Evolutionary conservation across 257 asterid genomes (phyloP), one percentile per base, ranked within the genome.

Genomic region (Plectranthus barbatus): DNA sequence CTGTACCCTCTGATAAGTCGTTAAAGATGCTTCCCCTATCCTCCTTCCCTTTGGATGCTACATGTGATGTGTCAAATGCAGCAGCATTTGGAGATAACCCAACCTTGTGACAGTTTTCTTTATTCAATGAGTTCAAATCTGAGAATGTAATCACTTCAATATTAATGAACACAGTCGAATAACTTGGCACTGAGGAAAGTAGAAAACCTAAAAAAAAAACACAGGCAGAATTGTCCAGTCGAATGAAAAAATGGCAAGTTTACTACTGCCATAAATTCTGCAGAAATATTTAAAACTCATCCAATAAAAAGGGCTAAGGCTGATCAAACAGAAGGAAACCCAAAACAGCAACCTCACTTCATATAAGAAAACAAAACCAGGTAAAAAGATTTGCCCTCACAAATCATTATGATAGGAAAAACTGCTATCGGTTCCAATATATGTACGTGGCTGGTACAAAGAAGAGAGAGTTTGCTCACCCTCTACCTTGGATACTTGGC

Each of bases 31-130:
- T 60, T 6, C 56, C 61, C 73, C 82, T 87, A 59, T 79, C 92
- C 70, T 62, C 90, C n/a, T n/a, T n/a, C 54, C 71, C 76, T 77
- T 78, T 80, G 60, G 86, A 68, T 21, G 87, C 57, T 66, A 68
- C 72, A 56, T 18, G 75, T 36, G 85, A 69, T 44, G 88, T 88
- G 71, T 86, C 85, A 73, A 73, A 79, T 53, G 84, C 79, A 44
- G 91, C 67, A 63, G 88, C 94, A 77, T 81, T 77, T 61, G 94
- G 74, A 77, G 95, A 87, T 50, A 84, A 57, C 48, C 79, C 79
- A 62, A 65, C 76, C 68, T 63, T 86, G 51, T 80, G 83, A 76
- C 66, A 64, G 79, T 76, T 63, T 68, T 78, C 89, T 71, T 52
- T 74, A 65, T 75, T 68, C 17, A 72, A 70, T 45, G 80, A 74